phyloP scores from a whole-genome alignment of 1,284 basidiomycete species.

The Sanghuangporus baumii region DNA sequence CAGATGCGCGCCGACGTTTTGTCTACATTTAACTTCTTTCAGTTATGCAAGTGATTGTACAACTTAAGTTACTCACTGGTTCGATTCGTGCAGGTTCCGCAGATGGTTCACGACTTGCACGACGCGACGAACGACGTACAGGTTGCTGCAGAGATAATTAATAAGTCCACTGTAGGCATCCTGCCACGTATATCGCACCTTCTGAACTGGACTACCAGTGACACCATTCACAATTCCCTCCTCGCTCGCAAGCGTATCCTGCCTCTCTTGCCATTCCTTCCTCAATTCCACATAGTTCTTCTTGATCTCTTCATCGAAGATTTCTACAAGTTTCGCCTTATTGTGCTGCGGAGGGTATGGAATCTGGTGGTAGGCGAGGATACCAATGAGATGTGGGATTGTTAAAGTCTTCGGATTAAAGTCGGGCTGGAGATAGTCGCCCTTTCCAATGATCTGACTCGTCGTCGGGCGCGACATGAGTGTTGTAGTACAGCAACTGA shows the following conservation, averaged over 20 bases:
- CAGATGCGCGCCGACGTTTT: conserved; percentile 61
- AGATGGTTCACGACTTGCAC: conserved; percentile 43
- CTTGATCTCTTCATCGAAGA: conserved; percentile 77
- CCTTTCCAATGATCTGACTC: conserved; percentile 62
- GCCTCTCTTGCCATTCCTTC: conserved; percentile 59
- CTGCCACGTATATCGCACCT: conserved; percentile 12
- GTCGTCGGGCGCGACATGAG: conserved; percentile 68
- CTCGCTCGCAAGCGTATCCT: conserved; percentile 68
- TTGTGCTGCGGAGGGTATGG: conserved; percentile 67
- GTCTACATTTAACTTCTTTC: conserved; percentile 32
- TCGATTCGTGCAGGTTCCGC: conserved; percentile 40
- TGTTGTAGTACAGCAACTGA: conserved; percentile 11
- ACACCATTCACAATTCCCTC: conserved; percentile 75
- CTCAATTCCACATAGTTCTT: conserved; percentile 55
- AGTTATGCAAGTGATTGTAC: conserved; percentile 4
- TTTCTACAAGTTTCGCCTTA: conserved; percentile 79
- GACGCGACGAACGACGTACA: conserved; percentile 42
- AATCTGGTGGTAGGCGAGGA: conserved; percentile 81
- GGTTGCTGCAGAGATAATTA: conserved; percentile 23
- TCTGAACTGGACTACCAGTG: conserved; percentile 55
- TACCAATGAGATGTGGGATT: conserved; percentile 73
- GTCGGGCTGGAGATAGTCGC: conserved; percentile 78
- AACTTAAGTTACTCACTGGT: conserved; percentile 34
- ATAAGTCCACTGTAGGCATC: background rate
- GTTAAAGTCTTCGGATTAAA: conserved; percentile 81